These are phyloP conservation scores for Nepenthes alata DNA, from an alignment of 179 eudicot species.

Conservation along the genomic window DNA sequence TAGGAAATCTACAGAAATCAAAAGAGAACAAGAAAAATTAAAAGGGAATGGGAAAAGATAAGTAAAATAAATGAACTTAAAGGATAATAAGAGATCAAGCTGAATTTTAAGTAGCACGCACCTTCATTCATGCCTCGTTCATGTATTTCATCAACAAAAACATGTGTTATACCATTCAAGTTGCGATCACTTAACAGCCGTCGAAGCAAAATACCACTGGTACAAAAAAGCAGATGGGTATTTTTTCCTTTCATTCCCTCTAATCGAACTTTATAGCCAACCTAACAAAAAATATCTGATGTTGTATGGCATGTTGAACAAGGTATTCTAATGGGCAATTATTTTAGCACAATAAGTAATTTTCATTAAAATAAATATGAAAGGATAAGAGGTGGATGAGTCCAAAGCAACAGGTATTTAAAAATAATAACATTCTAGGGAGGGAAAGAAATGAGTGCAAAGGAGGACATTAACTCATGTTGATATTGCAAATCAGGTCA, in stretches of 20 bases:
- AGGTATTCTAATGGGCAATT: constrained; percentile 12
- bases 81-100: constrained; percentile 5
- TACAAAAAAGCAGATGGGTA: constrained; percentile 97
- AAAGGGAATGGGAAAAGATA: constrained; percentile 8
- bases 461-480: neutral
- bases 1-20: constrained; percentile 58
- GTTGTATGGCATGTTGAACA: constrained; percentile 26
- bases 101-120: constrained; percentile 11
- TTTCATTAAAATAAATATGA: constrained; percentile 1
- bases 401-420: neutral
- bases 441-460: constrained; percentile 2
- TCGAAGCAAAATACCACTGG: constrained; percentile 96
- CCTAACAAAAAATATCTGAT: constrained; percentile 47
- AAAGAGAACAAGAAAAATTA: constrained; percentile 12
- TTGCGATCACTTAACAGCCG: constrained; percentile 87
- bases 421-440: neutral
- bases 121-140: constrained; percentile 99
- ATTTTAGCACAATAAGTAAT: neutral
- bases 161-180: constrained; percentile 88
- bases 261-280: constrained; percentile 97
- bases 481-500: constrained; percentile 1
- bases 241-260: constrained; percentile 98
- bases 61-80: neutral
- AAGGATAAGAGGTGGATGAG: neutral
- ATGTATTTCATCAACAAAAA: constrained; percentile 98